Evolutionary conservation across 176 grass and related monocot species (phyloP).

Genomic region (Oryza glumipatula): DNA sequence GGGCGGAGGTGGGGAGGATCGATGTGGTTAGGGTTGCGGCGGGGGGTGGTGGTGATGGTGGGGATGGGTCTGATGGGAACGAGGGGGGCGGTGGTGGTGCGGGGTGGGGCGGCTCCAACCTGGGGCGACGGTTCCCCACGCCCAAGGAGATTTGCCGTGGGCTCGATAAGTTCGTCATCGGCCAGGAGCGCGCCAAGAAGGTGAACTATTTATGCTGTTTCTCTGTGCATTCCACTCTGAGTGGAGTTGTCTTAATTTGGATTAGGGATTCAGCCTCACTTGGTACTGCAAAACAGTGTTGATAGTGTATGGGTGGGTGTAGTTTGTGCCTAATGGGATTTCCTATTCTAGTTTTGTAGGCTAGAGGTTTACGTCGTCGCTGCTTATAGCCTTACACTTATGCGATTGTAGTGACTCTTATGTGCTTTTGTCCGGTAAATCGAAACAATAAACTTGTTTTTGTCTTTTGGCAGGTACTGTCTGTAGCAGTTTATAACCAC

Average conservation of each 20-base stretch:
- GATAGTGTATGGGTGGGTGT: not conserved
- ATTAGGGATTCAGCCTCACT: not conserved
- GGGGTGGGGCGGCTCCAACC: slow-evolving; percentile 55
- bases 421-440: not conserved
- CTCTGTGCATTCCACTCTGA: not conserved
- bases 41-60: slow-evolving; percentile 11
- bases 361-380: not conserved
- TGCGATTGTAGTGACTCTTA: not conserved
- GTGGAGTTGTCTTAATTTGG: not conserved
- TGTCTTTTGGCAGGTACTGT: slow-evolving; percentile 53
- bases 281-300: not conserved
- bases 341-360: not conserved
- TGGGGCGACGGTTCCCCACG: slow-evolving; percentile 56
- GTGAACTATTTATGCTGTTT: slow-evolving; percentile 16
- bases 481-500: slow-evolving; percentile 77
- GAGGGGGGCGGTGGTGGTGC: slow-evolving; percentile 22
- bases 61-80: slow-evolving; percentile 42
- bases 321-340: not conserved
- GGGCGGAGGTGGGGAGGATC: slow-evolving; percentile 39
- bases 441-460: not conserved
- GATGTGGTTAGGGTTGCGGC: slow-evolving; percentile 55
- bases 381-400: not conserved
- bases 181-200: slow-evolving; percentile 74
- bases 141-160: slow-evolving; percentile 65
- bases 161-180: slow-evolving; percentile 71